Base-by-base conservation (phyloP, 257 asterid genomes). In the Paraleonurus japonicus region DNA sequence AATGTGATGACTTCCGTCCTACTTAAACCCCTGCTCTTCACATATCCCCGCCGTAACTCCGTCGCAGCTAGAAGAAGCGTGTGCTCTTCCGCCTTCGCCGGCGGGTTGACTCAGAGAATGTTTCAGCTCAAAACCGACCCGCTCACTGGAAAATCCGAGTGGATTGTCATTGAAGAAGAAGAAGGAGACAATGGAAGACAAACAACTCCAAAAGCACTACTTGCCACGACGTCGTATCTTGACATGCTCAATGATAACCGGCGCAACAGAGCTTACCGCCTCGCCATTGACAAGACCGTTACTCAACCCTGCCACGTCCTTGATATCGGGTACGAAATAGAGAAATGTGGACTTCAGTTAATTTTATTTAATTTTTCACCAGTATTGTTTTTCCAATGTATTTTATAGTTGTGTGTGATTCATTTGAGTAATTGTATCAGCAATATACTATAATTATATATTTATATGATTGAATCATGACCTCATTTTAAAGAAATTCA, bases 181-280 rank as follows among this genome's bases (percentile, higher is more conserved):
- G 90, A 78, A 60, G 79, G 68, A 4, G 87, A 79, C 54, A 69
- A 62, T 12, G 78, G 68, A 13, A 74, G 61, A 39, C 76, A 72
- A 39, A 41, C 81, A 58, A 65, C 83, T 28, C 83, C 79, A 1
- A 75, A 80, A 35, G 83, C 92, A 72, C 85, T 87, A 41, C 89
- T 94, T 17, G 89, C 96, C 28, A 75, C 88, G 41, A 94, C 96
- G 19, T 89, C 96, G 37, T 91, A 88, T 60, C 92, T 89, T 13
- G 96, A 91, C 85, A 91, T 94, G 99, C 97, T 91, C 75, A 94
- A 94, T 64, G 99, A 94, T 61, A 66, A 89, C 65, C 82, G 72
- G 16, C 92, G 97, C 50, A 94, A 89, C 71, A 77, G 64, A 66
- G 96, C 96, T 19, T 94, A 50, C 68, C 83, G 90, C 41, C 82